Percentiles rank a stretch among this genome's conserved stretches.
Conservation (phyloP, 176 grass and related monocot species). For the Poa annua region DNA sequence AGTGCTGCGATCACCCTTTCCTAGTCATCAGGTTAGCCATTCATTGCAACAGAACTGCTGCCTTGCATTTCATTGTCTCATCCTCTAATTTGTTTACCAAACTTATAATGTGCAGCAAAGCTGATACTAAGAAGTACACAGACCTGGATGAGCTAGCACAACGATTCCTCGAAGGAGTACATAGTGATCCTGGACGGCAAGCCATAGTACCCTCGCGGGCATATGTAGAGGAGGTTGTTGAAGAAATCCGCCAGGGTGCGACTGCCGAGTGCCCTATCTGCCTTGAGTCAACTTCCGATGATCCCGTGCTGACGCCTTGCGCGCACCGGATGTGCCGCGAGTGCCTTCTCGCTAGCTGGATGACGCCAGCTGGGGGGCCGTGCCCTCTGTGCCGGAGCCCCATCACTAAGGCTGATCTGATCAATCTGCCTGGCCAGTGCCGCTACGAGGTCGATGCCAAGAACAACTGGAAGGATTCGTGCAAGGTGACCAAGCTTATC, state of each 20-base stretch:
- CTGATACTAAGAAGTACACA: constrained; percentile 57
- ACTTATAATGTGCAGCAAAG: constrained; percentile 58
- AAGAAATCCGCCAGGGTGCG: constrained; percentile 71
- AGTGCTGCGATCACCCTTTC: constrained; percentile 94
- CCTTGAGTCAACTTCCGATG: constrained; percentile 85
- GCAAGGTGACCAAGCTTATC: constrained; percentile 72
- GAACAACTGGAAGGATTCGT: constrained; percentile 91
- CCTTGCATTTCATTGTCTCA: background rate
- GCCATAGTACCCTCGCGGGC: constrained; percentile 51
- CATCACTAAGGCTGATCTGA: constrained; percentile 61
- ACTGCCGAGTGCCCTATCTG: constrained; percentile 85
- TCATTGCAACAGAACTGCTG: background rate
- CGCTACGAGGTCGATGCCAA: constrained; percentile 67
- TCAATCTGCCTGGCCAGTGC: constrained; percentile 63
- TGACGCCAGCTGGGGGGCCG: constrained; percentile 47
- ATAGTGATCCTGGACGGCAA: constrained; percentile 10
- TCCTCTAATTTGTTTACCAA: constrained; percentile 30
- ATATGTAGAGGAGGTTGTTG: constrained; percentile 81
- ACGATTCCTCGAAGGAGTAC: constrained; percentile 64
- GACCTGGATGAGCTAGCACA: constrained; percentile 72
- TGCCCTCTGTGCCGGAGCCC: constrained; percentile 73
- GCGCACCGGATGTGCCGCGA: constrained; percentile 81
- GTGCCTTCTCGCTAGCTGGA: constrained; percentile 83
- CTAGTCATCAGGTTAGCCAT: constrained; percentile 83
- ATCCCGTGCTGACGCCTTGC: constrained; percentile 79